phyloP scores from a whole-genome alignment of 805 yeast species.

The Monosporozyma servazzii region DNA sequence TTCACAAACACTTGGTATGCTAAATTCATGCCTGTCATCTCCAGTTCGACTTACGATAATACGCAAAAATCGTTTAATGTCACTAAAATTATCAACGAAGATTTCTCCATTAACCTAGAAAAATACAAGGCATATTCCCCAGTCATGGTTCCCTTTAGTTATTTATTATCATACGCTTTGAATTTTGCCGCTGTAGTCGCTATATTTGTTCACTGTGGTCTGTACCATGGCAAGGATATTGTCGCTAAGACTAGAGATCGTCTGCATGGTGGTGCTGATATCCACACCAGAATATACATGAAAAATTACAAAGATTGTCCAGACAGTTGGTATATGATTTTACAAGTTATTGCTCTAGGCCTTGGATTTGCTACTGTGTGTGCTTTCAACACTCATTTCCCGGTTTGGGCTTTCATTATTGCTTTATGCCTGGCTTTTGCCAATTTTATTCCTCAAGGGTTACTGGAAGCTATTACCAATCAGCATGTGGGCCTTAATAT shows the following conservation, averaged over 20 bases:
- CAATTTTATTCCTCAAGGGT: conserved; percentile 49
- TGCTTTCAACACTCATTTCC: conserved; percentile 41
- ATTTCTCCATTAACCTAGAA: conserved; percentile 34
- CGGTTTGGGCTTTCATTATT: conserved; percentile 56
- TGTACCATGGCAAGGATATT: conserved; percentile 52
- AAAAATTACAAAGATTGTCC: conserved; percentile 57
- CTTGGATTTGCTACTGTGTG: conserved; percentile 29
- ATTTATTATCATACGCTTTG: conserved; percentile 46
- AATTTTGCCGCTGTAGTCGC: conserved; percentile 57
- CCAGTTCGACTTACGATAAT: conserved; percentile 42
- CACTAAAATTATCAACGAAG: conserved; percentile 35
- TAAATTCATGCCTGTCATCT: conserved; percentile 49
- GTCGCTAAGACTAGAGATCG: conserved; percentile 33
- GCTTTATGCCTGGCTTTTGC: conserved; percentile 44
- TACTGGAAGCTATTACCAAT: conserved; percentile 51
- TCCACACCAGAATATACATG: conserved; percentile 44
- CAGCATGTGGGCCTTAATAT: conserved; percentile 48
- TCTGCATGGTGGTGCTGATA: conserved; percentile 37
- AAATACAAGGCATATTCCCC: conserved; percentile 49
- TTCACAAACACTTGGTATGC: conserved; percentile 50
- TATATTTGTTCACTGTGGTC: conserved; percentile 45
- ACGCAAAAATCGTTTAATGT: conserved; percentile 40
- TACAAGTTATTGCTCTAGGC: conserved; percentile 23
- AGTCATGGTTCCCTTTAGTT: conserved; percentile 48
- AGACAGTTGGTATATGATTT: conserved; percentile 52